Evolutionary conservation across 345 rosid genomes (phyloP), one percentile per base, ranked within the genome.

Genomic region (Populus davidiana): DNA sequence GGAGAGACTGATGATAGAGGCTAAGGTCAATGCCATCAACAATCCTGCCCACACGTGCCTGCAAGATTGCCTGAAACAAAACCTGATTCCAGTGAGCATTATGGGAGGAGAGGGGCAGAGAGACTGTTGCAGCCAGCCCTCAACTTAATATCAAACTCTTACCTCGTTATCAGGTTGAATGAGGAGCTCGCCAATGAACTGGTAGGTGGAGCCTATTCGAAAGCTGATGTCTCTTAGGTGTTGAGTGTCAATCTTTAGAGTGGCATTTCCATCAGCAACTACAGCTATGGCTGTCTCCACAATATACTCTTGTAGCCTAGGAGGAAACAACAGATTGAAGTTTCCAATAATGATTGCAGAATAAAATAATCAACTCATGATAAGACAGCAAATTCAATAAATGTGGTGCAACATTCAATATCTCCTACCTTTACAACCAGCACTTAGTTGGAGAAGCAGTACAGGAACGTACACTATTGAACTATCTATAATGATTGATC

Each of bases 101-200:
- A 13, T 18, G 33, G 8, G 11, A 1, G 39, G 17, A 2, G 6
- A 18, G 14, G 18, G 1, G 11, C 9, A 8, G 23, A 41, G 33
- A 47, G 20, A 9, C 7, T 43, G 54, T 2, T 11, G 21, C 17
- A 71, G 65, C 69, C 35, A 62, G 18, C 25, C 62, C 39, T 72
- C 7, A 8, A 43, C 18, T 29, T 1, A 43, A 33, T 54, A 39
- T 9, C 39, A 59, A 33, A 33, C 20, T 17, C 73, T 69, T 75
- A 93, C 98, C 91, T 89, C 89, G 54, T 87, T 79, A 36, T 83
- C 80, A 7, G 85, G 86, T 67, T 84, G 84, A 78, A 92, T 81
- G 73, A 69, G 84, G 77, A 92, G 94, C 89, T 95, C 99, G 6
- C 99, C 98, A 17, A 93, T 93, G 81, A 85, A 87, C 75, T 91